phyloP scores from a whole-genome alignment of 352 stramenopile genomes.

The Salisapilia sapeloensis region DNA sequence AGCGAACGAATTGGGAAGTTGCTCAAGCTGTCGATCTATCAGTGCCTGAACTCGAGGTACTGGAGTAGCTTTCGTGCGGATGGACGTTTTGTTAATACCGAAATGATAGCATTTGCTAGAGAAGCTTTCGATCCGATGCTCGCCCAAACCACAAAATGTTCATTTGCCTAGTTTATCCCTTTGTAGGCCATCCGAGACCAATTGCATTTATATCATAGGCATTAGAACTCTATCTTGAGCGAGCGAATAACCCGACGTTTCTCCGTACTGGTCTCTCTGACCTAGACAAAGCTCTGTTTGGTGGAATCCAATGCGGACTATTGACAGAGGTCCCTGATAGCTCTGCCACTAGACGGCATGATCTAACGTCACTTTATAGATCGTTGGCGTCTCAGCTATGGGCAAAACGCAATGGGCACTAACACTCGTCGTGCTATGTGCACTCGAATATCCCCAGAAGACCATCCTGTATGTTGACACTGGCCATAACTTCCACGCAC shows the following conservation, averaged over 20 bases:
- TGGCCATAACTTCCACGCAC: constrained; percentile 57
- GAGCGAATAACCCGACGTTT: constrained; percentile 36
- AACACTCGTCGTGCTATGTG: constrained; percentile 53
- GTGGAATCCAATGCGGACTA: constrained; percentile 30
- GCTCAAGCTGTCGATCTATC: constrained; percentile 47
- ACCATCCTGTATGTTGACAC: constrained; percentile 52
- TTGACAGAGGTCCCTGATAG: constrained; percentile 25
- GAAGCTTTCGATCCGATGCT: constrained; percentile 30
- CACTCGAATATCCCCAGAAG: constrained; percentile 35
- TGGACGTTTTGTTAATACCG: neutral
- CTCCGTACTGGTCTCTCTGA: constrained; percentile 39
- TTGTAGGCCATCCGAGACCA: no score
- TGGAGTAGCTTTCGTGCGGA: neutral
- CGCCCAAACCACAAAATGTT: constrained; percentile 16
- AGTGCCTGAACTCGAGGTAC: constrained; percentile 35
- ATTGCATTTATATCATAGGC: constrained; percentile 16
- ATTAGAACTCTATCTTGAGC: constrained; percentile 66
- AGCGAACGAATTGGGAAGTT: constrained; percentile 37
- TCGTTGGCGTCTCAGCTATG: constrained; percentile 48
- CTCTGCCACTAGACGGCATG: no score
- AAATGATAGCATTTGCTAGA: constrained; percentile 22
- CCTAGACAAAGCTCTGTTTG: constrained; percentile 44
- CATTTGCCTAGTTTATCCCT: no score
- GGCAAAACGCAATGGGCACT: constrained; percentile 63
- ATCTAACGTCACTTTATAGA: constrained; percentile 8